Percentiles rank a stretch among this genome's conserved stretches.
phyloP scores from a whole-genome alignment of 345 rosid genomes.

The Chamaenerion angustifolium region DNA sequence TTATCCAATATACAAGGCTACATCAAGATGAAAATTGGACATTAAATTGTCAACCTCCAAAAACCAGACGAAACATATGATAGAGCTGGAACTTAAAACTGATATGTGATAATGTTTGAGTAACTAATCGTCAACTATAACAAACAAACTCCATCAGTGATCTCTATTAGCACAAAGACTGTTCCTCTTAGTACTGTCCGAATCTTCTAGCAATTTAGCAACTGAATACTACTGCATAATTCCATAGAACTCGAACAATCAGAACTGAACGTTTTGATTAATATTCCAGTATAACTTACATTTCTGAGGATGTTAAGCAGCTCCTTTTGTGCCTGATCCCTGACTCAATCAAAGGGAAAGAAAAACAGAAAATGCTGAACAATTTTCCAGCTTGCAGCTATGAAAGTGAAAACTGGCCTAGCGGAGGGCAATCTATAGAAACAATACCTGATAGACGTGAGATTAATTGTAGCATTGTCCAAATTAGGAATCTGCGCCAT shows the following conservation, averaged over 20 bases:
- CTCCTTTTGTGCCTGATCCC: conserved; percentile 88
- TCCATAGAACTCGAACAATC: background rate
- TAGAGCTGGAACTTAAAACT: no score
- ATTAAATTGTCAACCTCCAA: no score
- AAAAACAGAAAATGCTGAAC: background rate
- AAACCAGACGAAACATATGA: no score
- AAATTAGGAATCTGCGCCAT: conserved; percentile 94
- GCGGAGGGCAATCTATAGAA: background rate
- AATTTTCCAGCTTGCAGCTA: background rate
- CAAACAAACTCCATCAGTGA: no score
- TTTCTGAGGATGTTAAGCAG: conserved; percentile 75
- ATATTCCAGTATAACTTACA: conserved; percentile 25
- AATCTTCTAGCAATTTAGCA: no score
- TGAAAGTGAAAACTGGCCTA: background rate
- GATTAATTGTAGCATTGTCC: conserved; percentile 79
- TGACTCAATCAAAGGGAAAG: conserved; percentile 9
- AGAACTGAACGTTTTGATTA: background rate
- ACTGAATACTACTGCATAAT: background rate
- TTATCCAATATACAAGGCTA: no score
- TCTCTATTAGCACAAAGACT: no score
- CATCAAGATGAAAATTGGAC: no score
- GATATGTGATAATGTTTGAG: no score
- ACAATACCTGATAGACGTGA: conserved; percentile 56
- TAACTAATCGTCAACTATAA: no score
- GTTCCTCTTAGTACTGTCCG: background rate